Conservation (phyloP, 176 grass and related monocot species). For the Microstegium vimineum region DNA sequence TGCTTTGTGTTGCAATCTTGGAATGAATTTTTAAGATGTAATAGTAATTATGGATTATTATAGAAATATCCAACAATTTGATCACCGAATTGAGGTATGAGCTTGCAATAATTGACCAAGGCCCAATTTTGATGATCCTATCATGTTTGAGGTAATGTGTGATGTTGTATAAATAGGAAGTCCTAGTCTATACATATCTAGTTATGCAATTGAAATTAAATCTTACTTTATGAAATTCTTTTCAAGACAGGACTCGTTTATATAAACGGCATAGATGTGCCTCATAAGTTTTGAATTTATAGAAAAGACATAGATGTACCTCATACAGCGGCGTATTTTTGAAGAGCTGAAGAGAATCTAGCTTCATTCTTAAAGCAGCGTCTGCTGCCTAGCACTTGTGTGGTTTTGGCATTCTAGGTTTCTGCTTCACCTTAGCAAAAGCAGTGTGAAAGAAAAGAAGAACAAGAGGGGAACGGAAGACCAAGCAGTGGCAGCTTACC, state of each 20-base stretch:
- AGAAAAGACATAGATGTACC: neutral
- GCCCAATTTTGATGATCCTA: neutral
- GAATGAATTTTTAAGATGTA: neutral
- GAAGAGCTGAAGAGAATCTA: neutral
- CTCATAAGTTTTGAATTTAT: neutral
- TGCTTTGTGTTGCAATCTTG: neutral
- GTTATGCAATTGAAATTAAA: neutral
- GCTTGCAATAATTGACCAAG: neutral
- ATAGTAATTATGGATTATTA: neutral
- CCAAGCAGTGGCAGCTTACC: neutral
- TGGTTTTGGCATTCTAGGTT: neutral
- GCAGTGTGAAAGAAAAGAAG: neutral
- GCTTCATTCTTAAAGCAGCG: neutral
- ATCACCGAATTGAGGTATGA: conserved; percentile 4
- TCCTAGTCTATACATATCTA: neutral
- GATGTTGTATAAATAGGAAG: neutral
- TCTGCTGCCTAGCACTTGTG: neutral
- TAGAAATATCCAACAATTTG: neutral
- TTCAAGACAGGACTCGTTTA: neutral
- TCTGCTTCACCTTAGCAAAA: neutral
- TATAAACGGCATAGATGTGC: neutral
- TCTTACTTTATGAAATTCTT: conserved; percentile 6
- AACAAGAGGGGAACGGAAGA: neutral
- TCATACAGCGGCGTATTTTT: neutral
- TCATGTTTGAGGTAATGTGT: neutral